These are phyloP conservation scores for Phytomonas sp. DNA, from an alignment of 208 protist species.

Conservation along the genomic window DNA sequence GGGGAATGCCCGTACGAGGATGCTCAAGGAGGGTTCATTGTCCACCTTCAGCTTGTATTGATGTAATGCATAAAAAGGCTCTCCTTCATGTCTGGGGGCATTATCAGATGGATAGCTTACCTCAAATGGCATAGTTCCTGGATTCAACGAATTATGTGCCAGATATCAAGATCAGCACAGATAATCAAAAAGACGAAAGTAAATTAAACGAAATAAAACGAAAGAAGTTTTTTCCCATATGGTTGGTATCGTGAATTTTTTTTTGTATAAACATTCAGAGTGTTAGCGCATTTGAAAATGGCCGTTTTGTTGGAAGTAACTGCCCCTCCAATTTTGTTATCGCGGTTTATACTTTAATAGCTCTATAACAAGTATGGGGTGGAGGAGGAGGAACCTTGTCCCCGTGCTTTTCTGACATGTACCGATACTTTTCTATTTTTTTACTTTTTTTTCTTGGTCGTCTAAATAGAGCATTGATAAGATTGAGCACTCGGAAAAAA, in stretches of 20 bases:
- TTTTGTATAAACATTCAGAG: not conserved
- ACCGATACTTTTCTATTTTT: not conserved
- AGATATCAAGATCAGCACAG: not conserved
- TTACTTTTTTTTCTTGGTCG: not conserved
- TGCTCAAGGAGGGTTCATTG: constrained; percentile 9
- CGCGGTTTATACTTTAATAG: not conserved
- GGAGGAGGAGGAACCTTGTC: not conserved
- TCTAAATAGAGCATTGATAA: constrained; percentile 1
- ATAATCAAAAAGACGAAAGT: not conserved
- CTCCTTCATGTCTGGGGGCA: constrained; percentile 19
- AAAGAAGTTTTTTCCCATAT: not conserved
- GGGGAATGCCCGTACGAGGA: constrained; percentile 23
- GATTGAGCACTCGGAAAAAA: not conserved
- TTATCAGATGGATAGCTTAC: constrained; percentile 20
- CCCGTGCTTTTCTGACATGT: not conserved
- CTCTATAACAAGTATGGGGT: not conserved
- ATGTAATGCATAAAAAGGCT: constrained; percentile 25
- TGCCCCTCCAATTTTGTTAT: not conserved
- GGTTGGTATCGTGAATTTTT: not conserved
- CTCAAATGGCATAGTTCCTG: constrained; percentile 21
- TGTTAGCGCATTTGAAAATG: not conserved
- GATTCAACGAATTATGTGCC: constrained; percentile 2
- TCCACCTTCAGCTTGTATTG: constrained; percentile 8
- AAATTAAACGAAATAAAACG: constrained; percentile 1
- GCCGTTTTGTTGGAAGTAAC: not conserved